Evolutionary conservation across 2,329 filamentous ascomycete genomes (phyloP), one percentile per base, ranked within the genome.

Genomic region (Tolypocladium inflatum): DNA sequence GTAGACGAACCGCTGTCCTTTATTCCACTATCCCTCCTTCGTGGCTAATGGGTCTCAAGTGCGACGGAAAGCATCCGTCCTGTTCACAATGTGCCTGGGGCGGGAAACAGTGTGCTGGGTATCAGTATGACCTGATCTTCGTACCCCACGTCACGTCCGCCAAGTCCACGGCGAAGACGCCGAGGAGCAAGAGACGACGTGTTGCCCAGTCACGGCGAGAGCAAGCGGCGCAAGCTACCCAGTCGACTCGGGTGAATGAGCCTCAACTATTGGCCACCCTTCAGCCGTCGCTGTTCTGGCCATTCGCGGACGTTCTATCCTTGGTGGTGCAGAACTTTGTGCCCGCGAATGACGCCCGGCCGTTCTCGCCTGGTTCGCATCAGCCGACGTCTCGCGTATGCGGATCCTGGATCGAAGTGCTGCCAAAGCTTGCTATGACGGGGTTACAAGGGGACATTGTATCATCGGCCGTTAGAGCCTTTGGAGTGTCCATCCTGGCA

Each of bases 361-460:
- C 1, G 55, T 57, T 11, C 54, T 64, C 45, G 52, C 57, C 17
- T 21, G 57, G 13, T 37, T 41, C 19, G 23, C 55, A 13, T 10
- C 42, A 43, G 6, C 63, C 64, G 55, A 74, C 74, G 55, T 73
- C 67, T 30, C 67, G 69, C 11, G 69, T 75, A 51, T 76, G 73
- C 57, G 74, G 74, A 9, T 65, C 71, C 1, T 77, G 74, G 74
- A 67, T 76, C 0, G 71, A 73, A 55, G 66, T 71, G 9, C 65
- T 76, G 7, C 73, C 73, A 1, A 59, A 63, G 0, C 63, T 76
- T 3, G 62, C 65, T 2, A 53, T 58, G 10, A 60, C 60, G 15
- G 56, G 62, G 1, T 43, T 55, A 4, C 59, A 61, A 30, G 62
- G 67, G 9, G 43, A 59, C 1, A 59, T 67, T 3, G 58, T 76